Base-by-base conservation (phyloP, 2,329 filamentous ascomycete species). In the Cucurbitaria berberidis region DNA sequence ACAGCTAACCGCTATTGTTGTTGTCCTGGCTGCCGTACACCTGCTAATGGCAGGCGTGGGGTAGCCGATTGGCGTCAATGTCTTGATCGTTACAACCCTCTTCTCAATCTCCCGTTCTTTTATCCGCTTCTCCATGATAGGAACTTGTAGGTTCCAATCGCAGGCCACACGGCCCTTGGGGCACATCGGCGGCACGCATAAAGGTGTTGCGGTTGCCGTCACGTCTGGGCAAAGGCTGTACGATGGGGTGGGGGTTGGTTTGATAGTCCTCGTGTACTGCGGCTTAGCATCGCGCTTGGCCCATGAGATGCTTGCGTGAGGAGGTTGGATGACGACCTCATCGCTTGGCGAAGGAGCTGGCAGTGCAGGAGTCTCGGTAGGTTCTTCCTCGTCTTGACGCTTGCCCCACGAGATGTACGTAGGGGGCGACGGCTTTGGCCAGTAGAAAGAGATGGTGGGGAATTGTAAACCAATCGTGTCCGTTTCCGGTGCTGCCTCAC, bases 151-250 rank as follows among this genome's bases (percentile, higher is more conserved):
- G 13, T 49, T 52, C 7, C 49, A 44, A 49, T 60, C 63, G 34
- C 65, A 68, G 24, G 63, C 34, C 1, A 50, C 49, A 1, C 49
- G 11, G 11, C 32, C 41, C 6, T 48, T 10, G 6, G 63, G 60
- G 34, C 65, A 68, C 4, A 27, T 44, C 1, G 65, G 65, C 19
- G 60, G 57, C 1, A 57, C 46, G 42, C 65, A 68, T 10, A 51
- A 42, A 10, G 59, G 60, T 4, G 53, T 52, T 15, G 59, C 26
- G 1, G 49, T 62, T 3, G 30, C 26, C 0, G 62, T 67, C 3
- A 57, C 30, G 7, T 62, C 62, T 1, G 52, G 41, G 26, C 52
- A 56, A 16, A 41, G 22, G 22, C 22, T n/a, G n/a, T 16, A 29
- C 13, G 40, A 29, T 3, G 43, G 21, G 13, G 10, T 11, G 3